Evolutionary conservation across 208 protist species (phyloP).

Genomic region (Trypanosoma mega): DNA sequence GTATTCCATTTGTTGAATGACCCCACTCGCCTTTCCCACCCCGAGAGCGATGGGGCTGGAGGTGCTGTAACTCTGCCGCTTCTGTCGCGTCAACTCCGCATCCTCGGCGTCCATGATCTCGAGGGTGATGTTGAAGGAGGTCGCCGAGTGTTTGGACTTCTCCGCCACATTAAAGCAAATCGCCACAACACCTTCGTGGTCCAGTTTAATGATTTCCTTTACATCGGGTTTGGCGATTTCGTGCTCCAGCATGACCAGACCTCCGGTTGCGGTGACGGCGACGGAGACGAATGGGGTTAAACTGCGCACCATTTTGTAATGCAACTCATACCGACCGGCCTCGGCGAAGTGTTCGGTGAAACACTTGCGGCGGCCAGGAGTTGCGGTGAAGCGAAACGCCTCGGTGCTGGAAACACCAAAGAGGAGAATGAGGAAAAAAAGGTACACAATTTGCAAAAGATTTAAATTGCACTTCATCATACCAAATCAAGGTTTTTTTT

Average conservation of each 20-base stretch:
- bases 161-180: constrained; percentile 66
- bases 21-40: constrained; percentile 48
- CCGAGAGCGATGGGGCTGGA: constrained; percentile 58
- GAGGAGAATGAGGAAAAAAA: constrained; percentile 24
- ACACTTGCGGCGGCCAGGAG: constrained; percentile 66
- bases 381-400: constrained; percentile 63
- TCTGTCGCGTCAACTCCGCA: constrained; percentile 66
- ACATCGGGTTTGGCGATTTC: constrained; percentile 40
- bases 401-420: constrained; percentile 5
- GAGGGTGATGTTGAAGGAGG: constrained; percentile 60
- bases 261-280: constrained; percentile 42
- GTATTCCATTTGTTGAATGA: constrained; percentile 67
- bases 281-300: constrained; percentile 68
- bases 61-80: constrained; percentile 63
- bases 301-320: constrained; percentile 68
- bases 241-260: constrained; percentile 58
- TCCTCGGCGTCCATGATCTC: constrained; percentile 67
- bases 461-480: too few species aligned
- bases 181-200: constrained; percentile 37
- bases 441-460: constrained; percentile 1
- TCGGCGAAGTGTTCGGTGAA: constrained; percentile 57
- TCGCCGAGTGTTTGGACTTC: constrained; percentile 38
- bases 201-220: constrained; percentile 47
- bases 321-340: constrained; percentile 60
- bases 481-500: too few species aligned